Conservation (phyloP, 2,329 filamentous ascomycete species). For the Fusarium haematococcum region DNA sequence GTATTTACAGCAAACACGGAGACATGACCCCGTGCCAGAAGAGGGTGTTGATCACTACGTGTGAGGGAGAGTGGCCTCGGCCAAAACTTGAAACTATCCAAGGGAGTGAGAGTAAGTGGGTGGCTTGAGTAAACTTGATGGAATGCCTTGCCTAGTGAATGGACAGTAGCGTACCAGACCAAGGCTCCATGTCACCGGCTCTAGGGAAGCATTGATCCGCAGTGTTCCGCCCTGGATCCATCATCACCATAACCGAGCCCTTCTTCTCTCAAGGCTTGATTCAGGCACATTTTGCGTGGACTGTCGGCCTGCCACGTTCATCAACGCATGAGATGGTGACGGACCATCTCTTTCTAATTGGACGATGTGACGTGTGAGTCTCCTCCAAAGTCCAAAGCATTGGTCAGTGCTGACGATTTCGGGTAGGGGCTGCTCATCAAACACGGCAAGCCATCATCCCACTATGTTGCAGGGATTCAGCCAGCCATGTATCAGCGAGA, state of each 20-base stretch:
- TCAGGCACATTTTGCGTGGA: constrained; percentile 13
- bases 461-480: background rate
- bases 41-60: background rate
- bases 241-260: background rate
- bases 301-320: constrained; percentile 21
- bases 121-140: background rate
- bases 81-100: background rate
- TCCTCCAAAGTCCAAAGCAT: background rate
- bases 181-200: background rate
- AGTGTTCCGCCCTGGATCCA: background rate
- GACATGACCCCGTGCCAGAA: background rate
- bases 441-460: constrained; percentile 7
- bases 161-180: background rate
- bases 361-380: background rate
- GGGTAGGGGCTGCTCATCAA: constrained; percentile 8
- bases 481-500: background rate
- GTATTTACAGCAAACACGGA: background rate
- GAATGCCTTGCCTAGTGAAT: background rate
- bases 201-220: background rate
- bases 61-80: background rate
- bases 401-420: constrained; percentile 7
- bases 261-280: background rate
- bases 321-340: constrained; percentile 20
- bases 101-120: background rate
- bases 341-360: constrained; percentile 4